Base-by-base conservation (phyloP, 352 stramenopile genomes). In the Globisporangium echinulatum region DNA sequence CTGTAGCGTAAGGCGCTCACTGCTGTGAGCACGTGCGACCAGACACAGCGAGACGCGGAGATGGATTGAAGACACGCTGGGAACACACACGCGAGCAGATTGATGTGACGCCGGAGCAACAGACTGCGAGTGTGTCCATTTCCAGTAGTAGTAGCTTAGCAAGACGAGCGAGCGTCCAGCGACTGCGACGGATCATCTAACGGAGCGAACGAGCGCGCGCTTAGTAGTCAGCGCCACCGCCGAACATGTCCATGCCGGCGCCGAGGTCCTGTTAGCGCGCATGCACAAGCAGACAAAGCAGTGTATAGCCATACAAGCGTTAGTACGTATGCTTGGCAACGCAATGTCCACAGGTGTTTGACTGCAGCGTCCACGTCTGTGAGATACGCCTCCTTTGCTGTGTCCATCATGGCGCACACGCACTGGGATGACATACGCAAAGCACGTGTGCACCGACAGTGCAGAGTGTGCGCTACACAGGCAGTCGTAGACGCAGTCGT, bases 231-330 rank as follows among this genome's bases (percentile, higher is more conserved):
- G 69, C 67, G 59, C 70, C 71, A 55, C 67, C 72, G 62, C 77
- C 77, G 69, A 87, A 87, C 77, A 87, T 87, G 64, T 87, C 77
- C 75, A 87, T 87, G 66, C 71, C 77, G 60, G 70, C 75, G 58
- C 75, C 77, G n/a, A 87, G 49, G 70, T 87, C 77, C 67, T 79
- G 63, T 46, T 38, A 36, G 43, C 14, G 49, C 11, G 39, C 56
- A 48, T 5, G 52, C 13, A 39, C 17, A 59, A 37, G 52, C 52
- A 61, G 15, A 65, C 33, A 36, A 33, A 52, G 47, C 11, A 25
- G 14, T 33, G 9, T 8, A 25, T 6, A 38, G 19, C 19, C 19
- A 25, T 11, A 14, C 42, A 58, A 40, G 44, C n/a, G 43, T 66
- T 40, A 73, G 63, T 49, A 54, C 40, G 11, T 25, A 25, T 25